Conservation (phyloP, 2,329 filamentous ascomycete species). For the Hypoxylon rubiginosum region DNA sequence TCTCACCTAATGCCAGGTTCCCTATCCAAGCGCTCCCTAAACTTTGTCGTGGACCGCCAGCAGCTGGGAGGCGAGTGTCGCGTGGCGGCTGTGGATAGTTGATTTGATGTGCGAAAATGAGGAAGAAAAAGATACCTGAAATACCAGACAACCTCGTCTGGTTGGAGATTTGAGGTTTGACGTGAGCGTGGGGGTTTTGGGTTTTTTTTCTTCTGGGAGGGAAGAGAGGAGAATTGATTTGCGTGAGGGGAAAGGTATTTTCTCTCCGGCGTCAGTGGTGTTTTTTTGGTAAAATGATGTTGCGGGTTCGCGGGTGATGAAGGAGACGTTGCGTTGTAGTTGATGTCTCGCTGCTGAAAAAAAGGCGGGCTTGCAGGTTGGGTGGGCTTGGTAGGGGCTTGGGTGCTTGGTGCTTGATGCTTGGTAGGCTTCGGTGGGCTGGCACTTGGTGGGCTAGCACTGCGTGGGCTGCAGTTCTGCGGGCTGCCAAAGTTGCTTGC, state of each 20-base stretch:
- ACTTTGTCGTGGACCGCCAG: constrained; percentile 32
- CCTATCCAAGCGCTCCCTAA: constrained; percentile 35
- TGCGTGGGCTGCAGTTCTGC: background rate
- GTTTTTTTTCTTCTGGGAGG: background rate
- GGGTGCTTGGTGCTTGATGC: background rate
- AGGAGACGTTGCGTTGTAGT: constrained; percentile 34
- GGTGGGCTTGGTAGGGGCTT: background rate
- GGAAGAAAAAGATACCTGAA: constrained; percentile 29
- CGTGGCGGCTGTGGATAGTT: constrained; percentile 7
- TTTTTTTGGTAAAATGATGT: constrained; percentile 38
- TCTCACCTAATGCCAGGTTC: constrained; percentile 44
- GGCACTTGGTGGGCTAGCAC: background rate
- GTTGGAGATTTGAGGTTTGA: constrained; percentile 43
- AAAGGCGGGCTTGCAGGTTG: constrained; percentile 8
- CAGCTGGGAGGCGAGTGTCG: constrained; percentile 23
- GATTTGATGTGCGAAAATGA: constrained; percentile 21
- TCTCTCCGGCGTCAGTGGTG: constrained; percentile 37
- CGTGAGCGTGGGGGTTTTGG: constrained; percentile 39
- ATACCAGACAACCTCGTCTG: constrained; percentile 22
- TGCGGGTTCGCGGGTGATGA: constrained; percentile 20
- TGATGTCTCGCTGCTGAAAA: constrained; percentile 35
- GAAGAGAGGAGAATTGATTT: constrained; percentile 35
- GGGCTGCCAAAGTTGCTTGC: background rate
- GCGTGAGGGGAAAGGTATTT: constrained; percentile 43
- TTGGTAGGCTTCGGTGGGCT: background rate